Percentiles rank a stretch among this genome's conserved stretches.
Conservation (phyloP, 1,139 yeast species). For the Pichia kudriavzevii region DNA sequence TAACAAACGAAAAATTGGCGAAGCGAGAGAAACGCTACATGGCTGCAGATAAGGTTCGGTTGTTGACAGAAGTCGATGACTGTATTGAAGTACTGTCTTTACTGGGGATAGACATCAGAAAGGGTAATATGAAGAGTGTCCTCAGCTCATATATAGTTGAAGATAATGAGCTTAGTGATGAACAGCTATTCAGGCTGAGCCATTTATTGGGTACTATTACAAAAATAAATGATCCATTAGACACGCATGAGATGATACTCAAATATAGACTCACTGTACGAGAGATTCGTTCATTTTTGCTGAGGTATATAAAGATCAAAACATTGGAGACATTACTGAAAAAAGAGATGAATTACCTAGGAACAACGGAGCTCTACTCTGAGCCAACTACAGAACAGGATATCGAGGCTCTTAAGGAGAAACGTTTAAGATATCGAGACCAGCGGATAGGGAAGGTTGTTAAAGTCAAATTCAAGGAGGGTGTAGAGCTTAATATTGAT, state of each 20-base stretch:
- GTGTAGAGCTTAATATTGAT: constrained; percentile 22
- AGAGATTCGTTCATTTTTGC: constrained; percentile 36
- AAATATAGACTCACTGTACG: constrained; percentile 36
- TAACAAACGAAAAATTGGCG: constrained; percentile 36
- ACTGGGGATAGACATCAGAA: constrained; percentile 18
- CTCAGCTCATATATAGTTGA: constrained; percentile 12
- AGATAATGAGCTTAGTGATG: constrained; percentile 9
- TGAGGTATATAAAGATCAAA: constrained; percentile 30
- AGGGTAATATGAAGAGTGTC: constrained; percentile 4
- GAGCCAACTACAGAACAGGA: constrained; percentile 16
- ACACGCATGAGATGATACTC: constrained; percentile 33
- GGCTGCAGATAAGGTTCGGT: constrained; percentile 35
- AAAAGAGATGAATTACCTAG: constrained; percentile 8
- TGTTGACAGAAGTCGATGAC: constrained; percentile 39
- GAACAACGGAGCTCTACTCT: neutral
- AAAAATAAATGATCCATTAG: constrained; percentile 31
- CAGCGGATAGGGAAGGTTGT: constrained; percentile 20
- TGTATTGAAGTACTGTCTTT: constrained; percentile 23
- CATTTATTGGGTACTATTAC: constrained; percentile 36
- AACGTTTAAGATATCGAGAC: constrained; percentile 16
- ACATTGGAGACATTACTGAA: constrained; percentile 21
- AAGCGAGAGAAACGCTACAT: constrained; percentile 42
- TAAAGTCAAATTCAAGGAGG: constrained; percentile 21
- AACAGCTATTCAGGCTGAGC: constrained; percentile 17
- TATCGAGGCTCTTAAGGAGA: constrained; percentile 13